These are phyloP conservation scores for Komagataella populi DNA, from an alignment of 805 yeast species.

Conservation along the genomic window DNA sequence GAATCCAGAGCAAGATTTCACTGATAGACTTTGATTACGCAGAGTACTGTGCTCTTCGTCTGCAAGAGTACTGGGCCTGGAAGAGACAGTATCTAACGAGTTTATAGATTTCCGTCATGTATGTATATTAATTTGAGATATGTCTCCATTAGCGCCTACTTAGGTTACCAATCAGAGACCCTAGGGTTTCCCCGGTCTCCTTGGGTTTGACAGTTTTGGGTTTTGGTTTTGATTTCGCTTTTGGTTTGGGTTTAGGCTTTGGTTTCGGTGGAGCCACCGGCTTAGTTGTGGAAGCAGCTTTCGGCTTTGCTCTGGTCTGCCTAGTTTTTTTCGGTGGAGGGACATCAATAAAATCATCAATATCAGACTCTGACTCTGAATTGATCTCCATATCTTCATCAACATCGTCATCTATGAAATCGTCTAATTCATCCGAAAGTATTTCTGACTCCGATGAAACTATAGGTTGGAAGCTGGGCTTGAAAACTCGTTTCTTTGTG, in stretches of 20 bases:
- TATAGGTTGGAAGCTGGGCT: background rate
- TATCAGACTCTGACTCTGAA: background rate
- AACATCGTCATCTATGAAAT: slow-evolving; percentile 1
- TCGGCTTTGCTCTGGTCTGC: background rate
- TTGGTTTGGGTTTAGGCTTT: background rate
- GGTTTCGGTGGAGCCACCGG: too few species aligned
- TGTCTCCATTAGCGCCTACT: background rate
- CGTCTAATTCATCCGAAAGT: slow-evolving; percentile 1
- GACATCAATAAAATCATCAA: slow-evolving; percentile 1
- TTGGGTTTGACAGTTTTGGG: background rate
- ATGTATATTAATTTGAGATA: background rate
- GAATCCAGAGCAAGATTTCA: slow-evolving; percentile 56
- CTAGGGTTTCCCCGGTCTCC: background rate
- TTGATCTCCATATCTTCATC: background rate
- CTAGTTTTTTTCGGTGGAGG: background rate
- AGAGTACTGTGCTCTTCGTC: slow-evolving; percentile 41
- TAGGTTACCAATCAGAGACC: background rate
- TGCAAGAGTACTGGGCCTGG: slow-evolving; percentile 64
- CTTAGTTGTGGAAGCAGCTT: background rate
- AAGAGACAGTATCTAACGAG: slow-evolving; percentile 18
- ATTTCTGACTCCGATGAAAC: slow-evolving; percentile 2
- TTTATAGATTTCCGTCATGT: background rate
- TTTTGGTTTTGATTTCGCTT: background rate
- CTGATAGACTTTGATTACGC: slow-evolving; percentile 62
- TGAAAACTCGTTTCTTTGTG: background rate